Percentiles rank a stretch among this genome's conserved stretches.
phyloP scores from a whole-genome alignment of 768 basidiomycete genomes.

The Tulasnella sp. region DNA sequence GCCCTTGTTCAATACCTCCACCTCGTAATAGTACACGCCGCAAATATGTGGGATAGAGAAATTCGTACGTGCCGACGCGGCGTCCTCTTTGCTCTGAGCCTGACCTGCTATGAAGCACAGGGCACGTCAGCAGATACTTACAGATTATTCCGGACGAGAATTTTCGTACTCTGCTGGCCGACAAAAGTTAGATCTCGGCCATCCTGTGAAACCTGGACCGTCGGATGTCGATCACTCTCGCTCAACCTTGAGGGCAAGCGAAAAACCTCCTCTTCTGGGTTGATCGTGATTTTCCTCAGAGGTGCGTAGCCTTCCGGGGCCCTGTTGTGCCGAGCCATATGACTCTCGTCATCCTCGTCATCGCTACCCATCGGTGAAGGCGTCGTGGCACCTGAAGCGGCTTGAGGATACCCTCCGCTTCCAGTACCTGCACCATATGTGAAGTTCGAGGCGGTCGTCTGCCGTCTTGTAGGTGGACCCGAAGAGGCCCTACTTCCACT shows the following conservation, averaged over 20 bases:
- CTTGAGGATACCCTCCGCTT: not conserved
- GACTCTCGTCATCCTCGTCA: slow-evolving; percentile 2
- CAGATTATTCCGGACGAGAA: no score
- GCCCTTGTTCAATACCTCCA: slow-evolving; percentile 70
- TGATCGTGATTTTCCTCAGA: not conserved
- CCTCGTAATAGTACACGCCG: slow-evolving; percentile 93
- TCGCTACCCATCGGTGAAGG: slow-evolving; percentile 9
- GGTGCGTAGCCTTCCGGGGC: not conserved
- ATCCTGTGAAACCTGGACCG: slow-evolving; percentile 52
- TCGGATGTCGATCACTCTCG: slow-evolving; percentile 48
- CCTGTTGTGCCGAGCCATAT: not conserved
- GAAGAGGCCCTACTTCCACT: not conserved
- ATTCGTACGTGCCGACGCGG: slow-evolving; percentile 69
- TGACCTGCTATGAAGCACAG: no score
- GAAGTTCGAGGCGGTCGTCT: not conserved
- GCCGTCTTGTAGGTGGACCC: not conserved
- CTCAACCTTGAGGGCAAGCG: slow-evolving; percentile 70
- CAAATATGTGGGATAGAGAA: slow-evolving; percentile 71
- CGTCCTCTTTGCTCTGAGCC: slow-evolving; percentile 55
- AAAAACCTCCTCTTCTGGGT: slow-evolving; percentile 27
- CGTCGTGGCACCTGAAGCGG: not conserved
- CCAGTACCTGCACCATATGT: not conserved
- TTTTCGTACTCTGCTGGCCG: slow-evolving; percentile 31
- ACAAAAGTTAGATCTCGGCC: slow-evolving; percentile 65
- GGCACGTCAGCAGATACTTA: slow-evolving; percentile 32